These are phyloP conservation scores for Lavandula angustifolia DNA, from an alignment of 257 asterid species.

Conservation along the genomic window DNA sequence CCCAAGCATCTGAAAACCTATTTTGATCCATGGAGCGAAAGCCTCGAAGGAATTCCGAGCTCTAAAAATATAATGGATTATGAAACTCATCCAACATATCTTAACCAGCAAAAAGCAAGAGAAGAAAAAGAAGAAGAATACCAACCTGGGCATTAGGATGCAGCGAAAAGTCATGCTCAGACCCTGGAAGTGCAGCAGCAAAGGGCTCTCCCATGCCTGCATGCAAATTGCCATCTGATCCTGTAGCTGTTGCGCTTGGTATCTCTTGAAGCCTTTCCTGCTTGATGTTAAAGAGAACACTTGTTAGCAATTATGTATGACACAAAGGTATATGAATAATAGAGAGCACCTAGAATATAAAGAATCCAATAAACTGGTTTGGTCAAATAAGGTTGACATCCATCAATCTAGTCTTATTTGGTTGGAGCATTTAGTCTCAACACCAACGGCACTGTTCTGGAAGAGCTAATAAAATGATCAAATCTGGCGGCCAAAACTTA, in stretches of 20 bases:
- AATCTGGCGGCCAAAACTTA: background rate
- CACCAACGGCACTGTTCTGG: conserved; percentile 3
- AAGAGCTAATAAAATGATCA: conserved; percentile 10
- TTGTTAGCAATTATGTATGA: background rate
- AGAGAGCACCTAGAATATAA: conserved; percentile 15
- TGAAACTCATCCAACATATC: conserved; percentile 26
- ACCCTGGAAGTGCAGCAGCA: conserved; percentile 74
- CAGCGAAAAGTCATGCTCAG: conserved; percentile 64
- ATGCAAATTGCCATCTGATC: conserved; percentile 62
- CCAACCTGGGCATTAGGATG: conserved; percentile 79
- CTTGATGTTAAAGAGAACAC: conserved; percentile 33
- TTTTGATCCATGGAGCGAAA: conserved; percentile 75
- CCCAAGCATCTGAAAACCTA: conserved; percentile 89
- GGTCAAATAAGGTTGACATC: conserved; percentile 4
- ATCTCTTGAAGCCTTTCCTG: conserved; percentile 94
- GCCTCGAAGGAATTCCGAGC: conserved; percentile 80
- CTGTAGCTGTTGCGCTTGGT: conserved; percentile 66
- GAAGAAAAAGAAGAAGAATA: conserved; percentile 23
- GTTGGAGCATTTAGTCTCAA: conserved; percentile 5
- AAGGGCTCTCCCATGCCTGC: conserved; percentile 67
- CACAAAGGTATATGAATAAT: conserved; percentile 17
- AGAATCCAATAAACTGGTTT: conserved; percentile 6
- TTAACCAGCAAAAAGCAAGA: conserved; percentile 18
- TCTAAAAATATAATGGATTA: conserved; percentile 46
- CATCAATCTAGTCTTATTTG: conserved; percentile 1